phyloP scores from a whole-genome alignment of 2,329 filamentous ascomycete species.

The Colletotrichum nymphaeae region DNA sequence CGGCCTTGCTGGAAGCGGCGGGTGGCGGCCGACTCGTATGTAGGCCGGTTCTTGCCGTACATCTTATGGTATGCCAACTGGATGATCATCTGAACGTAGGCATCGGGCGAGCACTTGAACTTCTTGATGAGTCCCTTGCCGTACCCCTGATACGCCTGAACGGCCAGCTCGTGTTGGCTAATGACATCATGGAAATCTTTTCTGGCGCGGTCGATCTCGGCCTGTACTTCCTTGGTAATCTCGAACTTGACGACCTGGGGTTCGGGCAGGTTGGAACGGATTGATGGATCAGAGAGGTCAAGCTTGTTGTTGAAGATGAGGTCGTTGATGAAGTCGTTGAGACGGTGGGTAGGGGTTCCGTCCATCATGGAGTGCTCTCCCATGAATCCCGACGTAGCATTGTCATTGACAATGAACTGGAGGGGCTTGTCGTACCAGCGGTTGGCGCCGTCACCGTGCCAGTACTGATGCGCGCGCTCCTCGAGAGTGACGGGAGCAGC shows the following conservation, averaged over 20 bases:
- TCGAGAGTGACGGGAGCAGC: constrained; percentile 91
- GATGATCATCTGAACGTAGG: constrained; percentile 98
- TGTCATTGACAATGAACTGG: constrained; percentile 98
- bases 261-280: constrained; percentile 87
- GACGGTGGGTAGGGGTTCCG: constrained; percentile 94
- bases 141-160: constrained; percentile 97
- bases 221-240: constrained; percentile 77
- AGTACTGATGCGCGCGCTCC: constrained; percentile 95
- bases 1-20: constrained; percentile 96
- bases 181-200: constrained; percentile 86
- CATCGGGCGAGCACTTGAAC: constrained; percentile 97
- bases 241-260: constrained; percentile 83
- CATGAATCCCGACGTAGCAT: constrained; percentile 96
- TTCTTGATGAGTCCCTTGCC: constrained; percentile 99
- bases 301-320: constrained; percentile 95
- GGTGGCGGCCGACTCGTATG: constrained; percentile 95
- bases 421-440: constrained; percentile 98
- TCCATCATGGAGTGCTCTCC: constrained; percentile 99
- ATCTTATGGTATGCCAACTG: constrained; percentile 99
- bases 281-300: constrained; percentile 81
- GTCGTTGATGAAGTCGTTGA: constrained; percentile 95
- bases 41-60: constrained; percentile 97
- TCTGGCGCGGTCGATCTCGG: constrained; percentile 82
- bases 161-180: constrained; percentile 86
- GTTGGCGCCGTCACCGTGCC: constrained; percentile 96